Evolutionary conservation across 129 eudicot genomes (phyloP).

Genomic region (Flaveria bidentis): DNA sequence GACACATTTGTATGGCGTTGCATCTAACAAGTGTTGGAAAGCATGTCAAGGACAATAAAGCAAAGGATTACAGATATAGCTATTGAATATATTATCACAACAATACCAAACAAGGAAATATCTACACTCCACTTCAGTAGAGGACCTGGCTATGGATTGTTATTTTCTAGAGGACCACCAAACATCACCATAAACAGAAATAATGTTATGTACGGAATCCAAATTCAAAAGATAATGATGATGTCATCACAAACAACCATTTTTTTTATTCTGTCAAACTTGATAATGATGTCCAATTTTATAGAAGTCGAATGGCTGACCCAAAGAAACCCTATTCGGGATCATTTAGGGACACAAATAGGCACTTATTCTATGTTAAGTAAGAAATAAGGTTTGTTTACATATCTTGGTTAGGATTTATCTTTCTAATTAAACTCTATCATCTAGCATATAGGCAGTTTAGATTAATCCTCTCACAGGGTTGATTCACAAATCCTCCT

Average conservation of each 20-base stretch:
- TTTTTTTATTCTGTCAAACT: not conserved
- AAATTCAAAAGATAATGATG: not conserved
- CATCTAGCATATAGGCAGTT: not conserved
- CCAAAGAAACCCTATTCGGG: not conserved
- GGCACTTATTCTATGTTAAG: not conserved
- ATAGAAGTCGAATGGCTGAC: too few species aligned
- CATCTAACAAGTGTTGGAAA: constrained; percentile 6
- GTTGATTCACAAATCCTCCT: not conserved
- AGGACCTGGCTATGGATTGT: not conserved
- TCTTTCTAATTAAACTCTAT: not conserved
- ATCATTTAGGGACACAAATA: not conserved
- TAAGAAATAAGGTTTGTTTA: not conserved
- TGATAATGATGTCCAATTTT: not conserved
- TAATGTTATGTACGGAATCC: constrained; percentile 1
- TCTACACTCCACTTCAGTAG: too few species aligned
- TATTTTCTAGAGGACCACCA: not conserved
- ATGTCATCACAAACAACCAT: constrained; percentile 10
- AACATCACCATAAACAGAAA: not conserved
- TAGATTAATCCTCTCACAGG: not conserved
- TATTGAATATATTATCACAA: too few species aligned
- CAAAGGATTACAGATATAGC: too few species aligned
- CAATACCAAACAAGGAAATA: too few species aligned
- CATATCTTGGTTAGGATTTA: not conserved
- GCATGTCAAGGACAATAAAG: not conserved
- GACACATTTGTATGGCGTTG: not conserved